phyloP scores from a whole-genome alignment of 192 early-diverging fungal species.

The Backusella parvicylindrica region DNA sequence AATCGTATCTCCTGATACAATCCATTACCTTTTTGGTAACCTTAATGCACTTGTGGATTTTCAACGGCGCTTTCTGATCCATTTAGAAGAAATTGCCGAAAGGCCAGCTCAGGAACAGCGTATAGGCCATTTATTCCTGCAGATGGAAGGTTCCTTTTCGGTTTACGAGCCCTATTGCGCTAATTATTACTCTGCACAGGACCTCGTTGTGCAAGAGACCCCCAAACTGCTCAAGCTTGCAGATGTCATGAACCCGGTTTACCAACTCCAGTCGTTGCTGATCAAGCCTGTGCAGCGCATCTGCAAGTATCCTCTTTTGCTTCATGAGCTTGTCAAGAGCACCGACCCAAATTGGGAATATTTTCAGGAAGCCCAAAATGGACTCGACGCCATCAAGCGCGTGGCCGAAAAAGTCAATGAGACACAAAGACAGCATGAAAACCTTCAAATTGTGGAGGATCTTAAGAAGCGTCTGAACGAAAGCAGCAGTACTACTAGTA shows the following conservation, averaged over 20 bases:
- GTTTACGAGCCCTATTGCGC: constrained; percentile 93
- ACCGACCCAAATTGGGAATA: constrained; percentile 47
- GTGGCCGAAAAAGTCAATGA: constrained; percentile 91
- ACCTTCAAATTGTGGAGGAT: constrained; percentile 74
- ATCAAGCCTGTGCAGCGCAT: constrained; percentile 98
- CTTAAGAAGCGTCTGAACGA: constrained; percentile 81
- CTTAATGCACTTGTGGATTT: constrained; percentile 91
- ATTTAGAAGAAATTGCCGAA: constrained; percentile 77
- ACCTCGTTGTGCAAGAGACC: constrained; percentile 65
- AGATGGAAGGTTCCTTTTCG: constrained; percentile 73
- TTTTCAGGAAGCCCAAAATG: constrained; percentile 63
- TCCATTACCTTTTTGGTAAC: constrained; percentile 87
- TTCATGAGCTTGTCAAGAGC: constrained; percentile 65
- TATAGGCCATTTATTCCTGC: constrained; percentile 83
- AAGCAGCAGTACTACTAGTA: constrained; percentile 57
- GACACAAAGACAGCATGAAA: constrained; percentile 82
- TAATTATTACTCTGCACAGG: constrained; percentile 77
- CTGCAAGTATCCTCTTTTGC: constrained; percentile 94
- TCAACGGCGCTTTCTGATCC: constrained; percentile 88
- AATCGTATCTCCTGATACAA: constrained; percentile 78
- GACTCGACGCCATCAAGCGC: constrained; percentile 77
- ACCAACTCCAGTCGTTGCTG: constrained; percentile 83
- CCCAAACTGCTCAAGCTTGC: constrained; percentile 58
- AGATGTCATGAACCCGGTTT: constrained; percentile 76
- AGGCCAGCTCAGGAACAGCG: constrained; percentile 74